phyloP scores from a whole-genome alignment of 495 filamentous ascomycete species.

The Penicillium salamii region DNA sequence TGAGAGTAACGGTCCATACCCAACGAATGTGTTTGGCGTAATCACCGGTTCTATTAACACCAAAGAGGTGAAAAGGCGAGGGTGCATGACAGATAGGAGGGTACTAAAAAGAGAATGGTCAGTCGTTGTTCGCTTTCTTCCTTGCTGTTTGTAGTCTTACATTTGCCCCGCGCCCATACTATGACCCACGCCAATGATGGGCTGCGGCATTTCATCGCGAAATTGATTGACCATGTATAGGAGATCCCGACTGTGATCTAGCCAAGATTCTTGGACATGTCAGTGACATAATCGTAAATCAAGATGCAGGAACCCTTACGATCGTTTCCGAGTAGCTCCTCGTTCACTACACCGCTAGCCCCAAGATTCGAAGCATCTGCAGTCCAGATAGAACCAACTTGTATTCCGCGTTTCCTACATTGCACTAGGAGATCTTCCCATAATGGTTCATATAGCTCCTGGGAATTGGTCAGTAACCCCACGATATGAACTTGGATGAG shows the following conservation, averaged over 20 bases:
- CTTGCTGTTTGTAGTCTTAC: constrained; percentile 8
- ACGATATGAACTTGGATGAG: not conserved
- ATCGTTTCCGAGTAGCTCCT: constrained; percentile 60
- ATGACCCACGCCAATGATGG: constrained; percentile 74
- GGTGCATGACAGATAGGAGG: constrained; percentile 61
- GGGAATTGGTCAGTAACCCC: not conserved
- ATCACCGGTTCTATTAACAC: constrained; percentile 69
- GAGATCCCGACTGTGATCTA: constrained; percentile 74
- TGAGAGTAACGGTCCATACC: constrained; percentile 22
- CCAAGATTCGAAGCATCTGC: constrained; percentile 70
- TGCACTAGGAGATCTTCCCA: constrained; percentile 61
- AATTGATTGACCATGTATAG: constrained; percentile 73
- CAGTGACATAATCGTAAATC: constrained; percentile 3
- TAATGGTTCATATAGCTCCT: constrained; percentile 75
- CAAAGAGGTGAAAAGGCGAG: constrained; percentile 64
- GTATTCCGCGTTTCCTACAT: constrained; percentile 41
- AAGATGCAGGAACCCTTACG: constrained; percentile 34
- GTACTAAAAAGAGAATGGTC: constrained; percentile 18
- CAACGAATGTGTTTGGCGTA: constrained; percentile 30
- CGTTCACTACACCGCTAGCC: constrained; percentile 64
- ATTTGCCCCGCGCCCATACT: constrained; percentile 70
- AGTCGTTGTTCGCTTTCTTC: not conserved
- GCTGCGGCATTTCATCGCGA: constrained; percentile 66
- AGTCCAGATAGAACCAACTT: constrained; percentile 69
- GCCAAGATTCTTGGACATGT: constrained; percentile 54